Conservation (phyloP, 257 asterid genomes). For the Scutellaria baicalensis region DNA sequence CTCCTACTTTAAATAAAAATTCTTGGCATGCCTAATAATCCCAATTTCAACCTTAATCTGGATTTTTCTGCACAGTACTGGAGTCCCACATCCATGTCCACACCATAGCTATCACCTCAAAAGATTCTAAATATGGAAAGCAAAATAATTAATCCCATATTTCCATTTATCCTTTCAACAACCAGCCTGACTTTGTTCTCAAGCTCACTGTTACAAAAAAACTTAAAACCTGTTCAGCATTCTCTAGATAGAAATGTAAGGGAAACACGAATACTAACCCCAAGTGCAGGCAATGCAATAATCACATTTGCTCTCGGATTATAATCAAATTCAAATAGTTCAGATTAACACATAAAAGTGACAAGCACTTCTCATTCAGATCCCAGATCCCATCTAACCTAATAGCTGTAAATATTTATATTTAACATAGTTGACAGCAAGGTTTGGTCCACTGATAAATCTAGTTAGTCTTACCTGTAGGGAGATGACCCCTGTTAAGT, state of each 20-base stretch:
- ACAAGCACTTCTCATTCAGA: neutral
- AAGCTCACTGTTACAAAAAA: neutral
- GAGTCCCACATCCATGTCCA: neutral
- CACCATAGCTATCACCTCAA: neutral
- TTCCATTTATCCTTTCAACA: neutral
- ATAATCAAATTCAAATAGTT: neutral
- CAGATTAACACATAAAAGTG: neutral
- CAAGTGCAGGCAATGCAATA: neutral
- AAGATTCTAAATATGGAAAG: neutral
- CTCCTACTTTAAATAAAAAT: neutral
- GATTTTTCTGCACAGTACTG: neutral
- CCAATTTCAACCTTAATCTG: neutral
- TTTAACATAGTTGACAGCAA: neutral
- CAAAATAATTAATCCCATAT: neutral
- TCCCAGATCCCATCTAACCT: neutral
- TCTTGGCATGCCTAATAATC: neutral
- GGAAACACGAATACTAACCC: neutral
- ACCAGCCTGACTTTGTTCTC: too few relatives aligned
- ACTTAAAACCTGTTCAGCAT: neutral
- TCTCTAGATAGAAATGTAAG: neutral
- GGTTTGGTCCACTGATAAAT: slow-evolving; percentile 2
- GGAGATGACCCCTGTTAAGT: slow-evolving; percentile 4
- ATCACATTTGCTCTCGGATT: neutral
- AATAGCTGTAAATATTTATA: neutral
- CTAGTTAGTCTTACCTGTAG: neutral